Evolutionary conservation across 768 basidiomycete species (phyloP), one percentile per base, ranked within the genome.

Genomic region (Phlebiopsis flavidoalba): DNA sequence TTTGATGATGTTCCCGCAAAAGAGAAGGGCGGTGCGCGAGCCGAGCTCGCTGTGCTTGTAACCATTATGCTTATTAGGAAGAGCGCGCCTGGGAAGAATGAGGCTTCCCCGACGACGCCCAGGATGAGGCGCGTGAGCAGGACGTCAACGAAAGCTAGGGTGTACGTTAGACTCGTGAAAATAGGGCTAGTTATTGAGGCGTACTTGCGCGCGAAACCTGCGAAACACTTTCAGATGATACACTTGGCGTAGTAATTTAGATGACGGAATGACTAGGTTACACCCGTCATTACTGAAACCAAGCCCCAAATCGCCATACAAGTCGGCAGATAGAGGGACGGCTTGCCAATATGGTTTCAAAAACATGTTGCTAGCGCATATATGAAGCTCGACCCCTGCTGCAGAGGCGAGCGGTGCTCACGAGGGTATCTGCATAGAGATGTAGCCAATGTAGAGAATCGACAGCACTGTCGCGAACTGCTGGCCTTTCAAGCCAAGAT

Each of bases 351-450:
- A 64, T 80, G 75, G 66, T 85, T n/a, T 83, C 49, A 90, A 69
- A 60, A 88, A 82, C 78, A 89, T 85, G 64, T 90, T 90, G 14
- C 89, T 91, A 22, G 12, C 21, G 35, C 15, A 10, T 17, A 46
- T 24, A 26, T 26, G 10, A 50, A 15, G 45, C 12, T 3, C 31
- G 31, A 3, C 40, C 5, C 5, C 12, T 5, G 10, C 2, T 52
- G 21, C 31, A 22, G 10, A 37, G 12, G 5, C 5, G 43, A 47
- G 36, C 26, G 40, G 33, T 3, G 74, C 85, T 65, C 65, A 87
- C 85, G 85, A 88, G 24, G 89, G 89, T 59, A 91, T 79, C 69
- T 91, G 89, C 88, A 90, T 89, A 45, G 88, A 72, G 61, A 87
- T 87, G 66, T 91, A 91, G 14, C 87, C 88, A 24, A 87, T 75